Evolutionary conservation across 1,139 yeast species (phyloP).

Genomic region (Diutina neorugosa): DNA sequence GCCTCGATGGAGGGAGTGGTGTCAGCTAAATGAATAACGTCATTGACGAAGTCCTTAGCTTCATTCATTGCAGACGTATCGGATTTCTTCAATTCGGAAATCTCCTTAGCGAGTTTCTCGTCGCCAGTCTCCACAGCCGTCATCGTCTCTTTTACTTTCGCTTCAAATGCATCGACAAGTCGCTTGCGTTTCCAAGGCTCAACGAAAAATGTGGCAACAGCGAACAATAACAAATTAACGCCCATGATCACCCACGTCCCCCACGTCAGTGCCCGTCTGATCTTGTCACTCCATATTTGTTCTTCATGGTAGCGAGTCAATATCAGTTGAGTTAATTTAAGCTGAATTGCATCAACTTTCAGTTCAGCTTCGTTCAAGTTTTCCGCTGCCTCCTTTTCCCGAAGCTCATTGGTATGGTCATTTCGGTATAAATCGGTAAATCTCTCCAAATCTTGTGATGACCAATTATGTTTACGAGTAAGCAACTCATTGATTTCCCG

Average conservation of each 20-base stretch:
- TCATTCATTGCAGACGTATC: background rate
- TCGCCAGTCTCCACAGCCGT: background rate
- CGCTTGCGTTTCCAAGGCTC: slow-evolving; percentile 92
- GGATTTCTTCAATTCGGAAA: background rate
- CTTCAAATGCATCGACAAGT: slow-evolving; percentile 74
- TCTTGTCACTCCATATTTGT: slow-evolving; percentile 96
- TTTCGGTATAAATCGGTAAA: slow-evolving; percentile 72
- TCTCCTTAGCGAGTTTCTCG: background rate
- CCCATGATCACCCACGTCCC: slow-evolving; percentile 92
- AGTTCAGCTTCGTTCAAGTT: slow-evolving; percentile 46
- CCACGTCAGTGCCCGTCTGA: slow-evolving; percentile 90
- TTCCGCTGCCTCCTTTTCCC: slow-evolving; percentile 42
- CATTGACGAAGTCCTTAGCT: background rate
- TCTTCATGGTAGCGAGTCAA: slow-evolving; percentile 90
- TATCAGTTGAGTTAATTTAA: slow-evolving; percentile 62
- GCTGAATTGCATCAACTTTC: slow-evolving; percentile 58
- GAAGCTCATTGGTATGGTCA: slow-evolving; percentile 65
- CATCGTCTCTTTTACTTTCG: slow-evolving; percentile 39
- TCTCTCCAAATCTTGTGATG: slow-evolving; percentile 61
- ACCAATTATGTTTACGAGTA: slow-evolving; percentile 80
- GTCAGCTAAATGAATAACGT: background rate
- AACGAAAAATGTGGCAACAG: slow-evolving; percentile 72
- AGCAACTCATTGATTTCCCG: slow-evolving; percentile 78
- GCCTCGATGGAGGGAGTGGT: background rate
- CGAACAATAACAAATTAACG: slow-evolving; percentile 63